Percentiles rank a stretch among this genome's conserved stretches.
Evolutionary conservation across 768 basidiomycete species (phyloP).

Genomic region (Mycena olivaceomarginata): DNA sequence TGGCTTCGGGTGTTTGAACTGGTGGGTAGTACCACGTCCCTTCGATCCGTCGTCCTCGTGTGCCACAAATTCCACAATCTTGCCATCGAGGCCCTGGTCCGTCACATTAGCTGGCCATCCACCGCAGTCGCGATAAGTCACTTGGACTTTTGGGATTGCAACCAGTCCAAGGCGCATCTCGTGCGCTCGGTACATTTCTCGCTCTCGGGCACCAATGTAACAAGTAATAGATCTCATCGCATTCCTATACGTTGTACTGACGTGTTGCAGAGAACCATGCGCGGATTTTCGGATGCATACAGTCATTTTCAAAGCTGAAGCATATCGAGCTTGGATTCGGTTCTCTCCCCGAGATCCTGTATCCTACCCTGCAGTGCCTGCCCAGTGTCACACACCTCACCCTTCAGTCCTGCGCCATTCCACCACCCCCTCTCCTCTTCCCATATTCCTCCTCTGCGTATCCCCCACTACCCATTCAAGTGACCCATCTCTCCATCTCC

Average conservation of each 20-base stretch:
- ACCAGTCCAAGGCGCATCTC: constrained; percentile 13
- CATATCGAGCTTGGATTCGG: constrained; percentile 15
- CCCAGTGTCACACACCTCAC: constrained; percentile 22
- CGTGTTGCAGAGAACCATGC: too few relatives aligned
- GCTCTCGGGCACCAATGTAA: not conserved
- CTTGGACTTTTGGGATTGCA: constrained; percentile 27
- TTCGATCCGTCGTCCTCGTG: constrained; percentile 16
- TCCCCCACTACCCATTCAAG: not conserved
- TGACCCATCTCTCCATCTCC: constrained; percentile 20
- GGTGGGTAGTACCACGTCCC: constrained; percentile 2
- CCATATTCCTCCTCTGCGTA: too few relatives aligned
- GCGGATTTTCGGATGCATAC: constrained; percentile 23
- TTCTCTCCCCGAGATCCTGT: constrained; percentile 13
- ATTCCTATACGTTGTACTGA: not conserved
- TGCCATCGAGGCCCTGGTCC: constrained; percentile 22
- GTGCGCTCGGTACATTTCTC: constrained; percentile 20
- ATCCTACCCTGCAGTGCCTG: constrained; percentile 21
- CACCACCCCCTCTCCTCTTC: not conserved
- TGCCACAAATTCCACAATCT: constrained; percentile 28
- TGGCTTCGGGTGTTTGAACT: constrained; percentile 31
- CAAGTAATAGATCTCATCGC: not conserved
- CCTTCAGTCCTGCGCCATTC: constrained; percentile 8
- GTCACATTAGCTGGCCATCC: constrained; percentile 28
- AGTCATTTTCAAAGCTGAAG: constrained; percentile 21
- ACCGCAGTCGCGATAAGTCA: constrained; percentile 1